Evolutionary conservation across 306 rosid species (phyloP).

Genomic region (Heteromeles arbutifolia): DNA sequence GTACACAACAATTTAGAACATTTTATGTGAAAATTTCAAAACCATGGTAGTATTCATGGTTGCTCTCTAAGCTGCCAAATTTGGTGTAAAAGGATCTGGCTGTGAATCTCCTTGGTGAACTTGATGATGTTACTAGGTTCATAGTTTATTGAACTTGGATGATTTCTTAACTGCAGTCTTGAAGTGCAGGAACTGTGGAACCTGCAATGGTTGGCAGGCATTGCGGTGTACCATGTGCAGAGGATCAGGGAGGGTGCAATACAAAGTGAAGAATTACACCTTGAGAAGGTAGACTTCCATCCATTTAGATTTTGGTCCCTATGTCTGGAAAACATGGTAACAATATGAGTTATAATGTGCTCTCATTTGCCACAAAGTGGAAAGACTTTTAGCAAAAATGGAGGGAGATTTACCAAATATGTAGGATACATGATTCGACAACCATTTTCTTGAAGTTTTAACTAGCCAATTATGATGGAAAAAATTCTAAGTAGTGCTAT

Average conservation of each 20-base stretch:
- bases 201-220: slow-evolving; percentile 98
- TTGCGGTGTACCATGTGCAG: slow-evolving; percentile 78
- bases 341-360: neutral
- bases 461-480: neutral
- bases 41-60: neutral
- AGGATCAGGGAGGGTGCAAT: slow-evolving; percentile 88
- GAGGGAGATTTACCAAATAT: neutral
- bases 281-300: slow-evolving; percentile 50
- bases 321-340: slow-evolving; percentile 8
- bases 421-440: neutral
- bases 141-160: slow-evolving; percentile 1
- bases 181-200: slow-evolving; percentile 59
- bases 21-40: neutral
- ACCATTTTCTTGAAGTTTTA: neutral
- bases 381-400: neutral
- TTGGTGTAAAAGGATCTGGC: neutral
- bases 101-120: neutral
- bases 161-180: slow-evolving; percentile 19
- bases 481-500: neutral
- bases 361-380: slow-evolving; percentile 5
- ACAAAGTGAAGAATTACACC: slow-evolving; percentile 73
- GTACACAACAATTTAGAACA: neutral
- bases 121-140: neutral
- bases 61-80: neutral
- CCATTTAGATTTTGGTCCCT: slow-evolving; percentile 12